A percentile compares a stretch with the other conserved stretches of the same genome.
Evolutionary conservation across 2,329 filamentous ascomycete genomes (phyloP).

Genomic region (Trichoderma guizhouense): DNA sequence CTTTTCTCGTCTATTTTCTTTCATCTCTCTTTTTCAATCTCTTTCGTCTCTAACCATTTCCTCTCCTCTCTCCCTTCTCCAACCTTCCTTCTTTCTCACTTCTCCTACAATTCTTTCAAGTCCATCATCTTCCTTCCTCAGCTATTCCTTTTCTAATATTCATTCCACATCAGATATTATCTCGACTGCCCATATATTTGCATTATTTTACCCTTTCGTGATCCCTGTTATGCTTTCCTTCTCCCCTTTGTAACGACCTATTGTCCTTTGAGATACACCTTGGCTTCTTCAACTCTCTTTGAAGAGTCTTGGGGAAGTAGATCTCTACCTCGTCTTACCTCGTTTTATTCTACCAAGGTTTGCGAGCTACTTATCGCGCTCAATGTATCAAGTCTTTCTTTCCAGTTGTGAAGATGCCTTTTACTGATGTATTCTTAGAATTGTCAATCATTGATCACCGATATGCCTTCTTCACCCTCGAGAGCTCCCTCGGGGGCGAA

Average conservation of each 20-base stretch:
- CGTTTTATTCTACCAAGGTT: background rate
- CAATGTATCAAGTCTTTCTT: background rate
- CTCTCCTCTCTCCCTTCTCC: background rate
- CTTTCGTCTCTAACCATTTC: background rate
- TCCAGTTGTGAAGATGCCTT: background rate
- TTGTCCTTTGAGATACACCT: background rate
- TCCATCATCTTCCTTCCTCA: no score
- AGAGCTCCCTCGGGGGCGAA: background rate
- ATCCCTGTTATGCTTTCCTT: background rate
- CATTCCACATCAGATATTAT: background rate
- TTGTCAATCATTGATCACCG: fast-evolving
- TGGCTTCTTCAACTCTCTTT: background rate
- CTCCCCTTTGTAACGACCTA: background rate
- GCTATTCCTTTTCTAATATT: background rate
- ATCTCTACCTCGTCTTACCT: background rate
- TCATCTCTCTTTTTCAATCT: background rate
- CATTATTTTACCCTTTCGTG: background rate
- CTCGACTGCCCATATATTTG: background rate
- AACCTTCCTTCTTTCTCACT: background rate
- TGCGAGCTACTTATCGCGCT: background rate
- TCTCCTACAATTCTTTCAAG: background rate
- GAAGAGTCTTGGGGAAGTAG: fast-evolving
- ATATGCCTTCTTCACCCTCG: background rate
- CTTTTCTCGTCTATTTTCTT: background rate
- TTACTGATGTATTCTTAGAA: background rate